Evolutionary conservation across 1,284 basidiomycete genomes (phyloP).

Genomic region (Kalmanozyma brasiliensis): DNA sequence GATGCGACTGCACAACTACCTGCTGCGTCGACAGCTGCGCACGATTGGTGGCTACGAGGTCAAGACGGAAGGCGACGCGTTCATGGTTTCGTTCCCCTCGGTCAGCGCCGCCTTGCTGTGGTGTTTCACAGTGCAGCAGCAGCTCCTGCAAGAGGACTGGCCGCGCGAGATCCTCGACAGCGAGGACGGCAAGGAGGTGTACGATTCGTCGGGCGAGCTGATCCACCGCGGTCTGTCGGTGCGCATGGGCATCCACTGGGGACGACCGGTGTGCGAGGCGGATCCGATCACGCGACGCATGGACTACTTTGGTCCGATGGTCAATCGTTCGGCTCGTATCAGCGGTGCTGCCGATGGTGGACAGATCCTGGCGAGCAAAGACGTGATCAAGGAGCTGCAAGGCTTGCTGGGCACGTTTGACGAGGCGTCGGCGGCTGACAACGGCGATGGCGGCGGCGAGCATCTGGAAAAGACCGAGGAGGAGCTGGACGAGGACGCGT

Average conservation of each 20-base stretch:
- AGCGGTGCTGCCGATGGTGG: conserved; percentile 86
- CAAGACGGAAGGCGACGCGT: conserved; percentile 99
- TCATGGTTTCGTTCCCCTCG: conserved; percentile 96
- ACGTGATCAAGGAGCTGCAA: conserved; percentile 72
- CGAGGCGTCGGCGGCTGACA: conserved; percentile 22
- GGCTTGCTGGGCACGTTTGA: conserved; percentile 55
- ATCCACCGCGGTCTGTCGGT: conserved; percentile 91
- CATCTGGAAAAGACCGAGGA: conserved; percentile 35
- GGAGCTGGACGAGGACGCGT: conserved; percentile 64
- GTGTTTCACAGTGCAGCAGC: conserved; percentile 88
- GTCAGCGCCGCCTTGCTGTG: conserved; percentile 88
- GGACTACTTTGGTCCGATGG: conserved; percentile 74
- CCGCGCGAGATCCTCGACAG: conserved; percentile 92
- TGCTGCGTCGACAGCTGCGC: conserved; percentile 86
- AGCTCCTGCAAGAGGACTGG: conserved; percentile 88
- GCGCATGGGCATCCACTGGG: conserved; percentile 97
- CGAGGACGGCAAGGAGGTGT: conserved; percentile 86
- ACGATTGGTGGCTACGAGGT: conserved; percentile 97
- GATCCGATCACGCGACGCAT: conserved; percentile 95
- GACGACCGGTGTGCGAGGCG: conserved; percentile 86
- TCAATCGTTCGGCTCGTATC: conserved; percentile 80
- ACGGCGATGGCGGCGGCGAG: conserved; percentile 12
- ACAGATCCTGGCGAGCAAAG: conserved; percentile 91
- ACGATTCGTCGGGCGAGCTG: conserved; percentile 77
- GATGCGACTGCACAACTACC: conserved; percentile 88